Evolutionary conservation across 2,329 filamentous ascomycete genomes (phyloP).

Genomic region (Phaeosphaeria sp.): DNA sequence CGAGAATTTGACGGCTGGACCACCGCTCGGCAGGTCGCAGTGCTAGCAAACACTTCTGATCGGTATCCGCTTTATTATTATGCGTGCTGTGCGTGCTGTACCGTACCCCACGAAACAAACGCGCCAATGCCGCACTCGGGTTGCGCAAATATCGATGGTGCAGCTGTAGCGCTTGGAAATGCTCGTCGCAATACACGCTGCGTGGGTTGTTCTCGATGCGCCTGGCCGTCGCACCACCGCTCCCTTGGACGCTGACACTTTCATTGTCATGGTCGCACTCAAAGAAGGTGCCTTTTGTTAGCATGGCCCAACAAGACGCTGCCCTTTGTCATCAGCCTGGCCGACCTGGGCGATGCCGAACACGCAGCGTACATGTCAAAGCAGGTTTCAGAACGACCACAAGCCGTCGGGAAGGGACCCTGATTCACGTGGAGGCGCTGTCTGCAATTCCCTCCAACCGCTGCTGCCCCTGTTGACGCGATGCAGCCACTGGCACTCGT

Average conservation of each 20-base stretch:
- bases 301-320: neutral
- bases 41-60: constrained; percentile 10
- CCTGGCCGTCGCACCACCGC: neutral
- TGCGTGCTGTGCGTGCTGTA: neutral
- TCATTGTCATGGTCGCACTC: neutral
- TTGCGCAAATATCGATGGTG: constrained; percentile 4
- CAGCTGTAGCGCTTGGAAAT: constrained; percentile 10
- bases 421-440: constrained; percentile 8
- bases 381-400: constrained; percentile 12
- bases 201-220: neutral
- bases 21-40: neutral
- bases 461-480: constrained; percentile 10
- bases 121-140: constrained; percentile 21
- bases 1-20: constrained; percentile 26
- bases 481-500: neutral
- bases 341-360: neutral
- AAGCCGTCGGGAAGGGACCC: constrained; percentile 11
- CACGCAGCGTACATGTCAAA: neutral
- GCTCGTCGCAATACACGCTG: constrained; percentile 7
- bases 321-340: neutral
- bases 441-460: constrained; percentile 14
- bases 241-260: neutral
- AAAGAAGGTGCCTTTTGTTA: neutral
- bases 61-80: constrained; percentile 13
- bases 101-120: constrained; percentile 15